Evolutionary conservation across 106 monocot species (phyloP).

Genomic region (Acorus calamus): DNA sequence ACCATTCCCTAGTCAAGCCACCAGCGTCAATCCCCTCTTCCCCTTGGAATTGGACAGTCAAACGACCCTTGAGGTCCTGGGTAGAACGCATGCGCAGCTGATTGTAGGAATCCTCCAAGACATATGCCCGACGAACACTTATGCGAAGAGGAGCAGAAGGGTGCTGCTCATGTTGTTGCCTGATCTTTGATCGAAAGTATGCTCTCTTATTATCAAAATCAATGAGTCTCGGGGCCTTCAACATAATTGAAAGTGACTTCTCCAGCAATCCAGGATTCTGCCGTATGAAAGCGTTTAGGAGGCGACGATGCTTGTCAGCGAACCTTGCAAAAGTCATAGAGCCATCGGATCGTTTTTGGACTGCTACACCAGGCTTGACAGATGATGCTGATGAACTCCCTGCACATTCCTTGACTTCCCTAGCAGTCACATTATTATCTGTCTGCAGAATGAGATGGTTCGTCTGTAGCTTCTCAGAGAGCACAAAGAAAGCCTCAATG

Average conservation of each 20-base stretch:
- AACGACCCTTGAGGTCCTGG: slow-evolving; percentile 55
- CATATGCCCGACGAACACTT: slow-evolving; percentile 52
- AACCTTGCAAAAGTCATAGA: slow-evolving; percentile 40
- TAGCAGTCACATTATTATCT: slow-evolving; percentile 31
- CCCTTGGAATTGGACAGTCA: slow-evolving; percentile 73
- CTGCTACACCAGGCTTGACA: slow-evolving; percentile 11
- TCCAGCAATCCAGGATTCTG: slow-evolving; percentile 64
- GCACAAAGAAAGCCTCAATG: slow-evolving; percentile 65
- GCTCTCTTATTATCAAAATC: slow-evolving; percentile 81
- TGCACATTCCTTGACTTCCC: slow-evolving; percentile 34
- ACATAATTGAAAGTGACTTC: slow-evolving; percentile 68
- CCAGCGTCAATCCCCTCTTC: slow-evolving; percentile 87
- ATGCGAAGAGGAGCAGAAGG: slow-evolving; percentile 44
- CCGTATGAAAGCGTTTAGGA: slow-evolving; percentile 65
- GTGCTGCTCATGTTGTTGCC: slow-evolving; percentile 62
- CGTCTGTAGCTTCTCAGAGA: slow-evolving; percentile 49
- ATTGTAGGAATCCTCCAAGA: slow-evolving; percentile 77
- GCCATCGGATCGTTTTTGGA: neutral
- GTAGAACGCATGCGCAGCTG: slow-evolving; percentile 46
- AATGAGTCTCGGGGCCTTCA: slow-evolving; percentile 66
- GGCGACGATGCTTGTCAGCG: slow-evolving; percentile 56
- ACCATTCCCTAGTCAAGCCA: slow-evolving; percentile 79
- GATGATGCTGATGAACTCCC: slow-evolving; percentile 21
- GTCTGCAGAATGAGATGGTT: slow-evolving; percentile 19
- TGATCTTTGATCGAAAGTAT: slow-evolving; percentile 59